Conservation (phyloP, 306 rosid genomes). For the Senna siamea region DNA sequence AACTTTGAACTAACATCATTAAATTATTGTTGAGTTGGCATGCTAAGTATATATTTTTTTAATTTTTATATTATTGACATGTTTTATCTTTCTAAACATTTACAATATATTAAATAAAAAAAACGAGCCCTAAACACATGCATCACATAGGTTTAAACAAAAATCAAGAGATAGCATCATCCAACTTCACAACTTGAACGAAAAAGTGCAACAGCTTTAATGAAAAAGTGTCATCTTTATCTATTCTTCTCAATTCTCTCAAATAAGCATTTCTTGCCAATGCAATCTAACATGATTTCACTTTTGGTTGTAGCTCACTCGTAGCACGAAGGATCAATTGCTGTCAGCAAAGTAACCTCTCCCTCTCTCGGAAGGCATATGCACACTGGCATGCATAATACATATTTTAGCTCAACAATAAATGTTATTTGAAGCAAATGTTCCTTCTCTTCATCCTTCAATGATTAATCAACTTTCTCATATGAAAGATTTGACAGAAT, state of each 20-base stretch:
- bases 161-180: too few species aligned
- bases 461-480: slow-evolving; percentile 59
- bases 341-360: slow-evolving; percentile 42
- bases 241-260: not conserved
- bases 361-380: slow-evolving; percentile 32
- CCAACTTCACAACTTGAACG: too few species aligned
- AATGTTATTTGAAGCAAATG: slow-evolving; percentile 60
- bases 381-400: slow-evolving; percentile 49
- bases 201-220: too few species aligned
- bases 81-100: too few species aligned
- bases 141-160: too few species aligned
- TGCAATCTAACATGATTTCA: slow-evolving; percentile 29
- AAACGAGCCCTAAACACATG: too few species aligned
- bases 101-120: too few species aligned
- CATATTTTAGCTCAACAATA: slow-evolving; percentile 61
- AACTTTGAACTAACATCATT: too few species aligned
- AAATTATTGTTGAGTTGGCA: too few species aligned
- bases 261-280: slow-evolving; percentile 34
- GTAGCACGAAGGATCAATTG: slow-evolving; percentile 35
- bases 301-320: slow-evolving; percentile 36
- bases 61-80: too few species aligned
- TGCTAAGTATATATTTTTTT: too few species aligned
- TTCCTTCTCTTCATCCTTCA: slow-evolving; percentile 55
- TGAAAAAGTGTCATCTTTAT: slow-evolving; percentile 15
- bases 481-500: slow-evolving; percentile 61